These are phyloP conservation scores for Ophiosphaerella herpotricha DNA, from an alignment of 2,329 filamentous ascomycete genomes.

Conservation along the genomic window DNA sequence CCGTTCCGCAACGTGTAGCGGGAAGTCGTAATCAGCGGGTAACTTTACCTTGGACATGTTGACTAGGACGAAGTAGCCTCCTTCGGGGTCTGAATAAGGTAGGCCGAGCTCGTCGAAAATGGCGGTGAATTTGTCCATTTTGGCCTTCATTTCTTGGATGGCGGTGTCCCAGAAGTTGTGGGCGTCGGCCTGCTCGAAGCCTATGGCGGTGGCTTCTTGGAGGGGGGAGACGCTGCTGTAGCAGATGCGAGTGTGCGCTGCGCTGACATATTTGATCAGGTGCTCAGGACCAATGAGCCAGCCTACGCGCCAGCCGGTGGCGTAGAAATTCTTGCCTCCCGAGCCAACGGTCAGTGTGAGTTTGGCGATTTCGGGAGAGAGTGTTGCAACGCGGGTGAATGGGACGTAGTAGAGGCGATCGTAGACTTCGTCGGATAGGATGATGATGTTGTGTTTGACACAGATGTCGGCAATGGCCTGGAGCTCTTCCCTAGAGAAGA, in stretches of 20 bases:
- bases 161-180: slow-evolving; percentile 86
- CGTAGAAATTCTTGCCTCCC: slow-evolving; percentile 97
- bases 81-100: slow-evolving; percentile 86
- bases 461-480: slow-evolving; percentile 84
- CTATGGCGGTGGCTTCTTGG: slow-evolving; percentile 91
- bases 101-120: slow-evolving; percentile 55
- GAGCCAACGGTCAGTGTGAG: slow-evolving; percentile 93
- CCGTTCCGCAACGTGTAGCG: slow-evolving; percentile 80
- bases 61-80: slow-evolving; percentile 95
- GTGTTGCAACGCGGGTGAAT: slow-evolving; percentile 87
- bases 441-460: slow-evolving; percentile 91
- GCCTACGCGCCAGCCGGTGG: slow-evolving; percentile 94
- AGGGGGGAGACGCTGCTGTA: slow-evolving; percentile 92
- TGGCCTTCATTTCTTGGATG: slow-evolving; percentile 84
- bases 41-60: slow-evolving; percentile 89
- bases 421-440: slow-evolving; percentile 76
- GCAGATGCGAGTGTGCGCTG: slow-evolving; percentile 94
- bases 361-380: slow-evolving; percentile 86
- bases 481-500: slow-evolving; percentile 84
- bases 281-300: slow-evolving; percentile 91
- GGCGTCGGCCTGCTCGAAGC: slow-evolving; percentile 86
- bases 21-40: slow-evolving; percentile 84
- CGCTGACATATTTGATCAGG: slow-evolving; percentile 87
- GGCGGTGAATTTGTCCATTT: slow-evolving; percentile 84
- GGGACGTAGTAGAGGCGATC: slow-evolving; percentile 94